phyloP scores from a whole-genome alignment of 768 basidiomycete species.

The Russula ochroleuca region DNA sequence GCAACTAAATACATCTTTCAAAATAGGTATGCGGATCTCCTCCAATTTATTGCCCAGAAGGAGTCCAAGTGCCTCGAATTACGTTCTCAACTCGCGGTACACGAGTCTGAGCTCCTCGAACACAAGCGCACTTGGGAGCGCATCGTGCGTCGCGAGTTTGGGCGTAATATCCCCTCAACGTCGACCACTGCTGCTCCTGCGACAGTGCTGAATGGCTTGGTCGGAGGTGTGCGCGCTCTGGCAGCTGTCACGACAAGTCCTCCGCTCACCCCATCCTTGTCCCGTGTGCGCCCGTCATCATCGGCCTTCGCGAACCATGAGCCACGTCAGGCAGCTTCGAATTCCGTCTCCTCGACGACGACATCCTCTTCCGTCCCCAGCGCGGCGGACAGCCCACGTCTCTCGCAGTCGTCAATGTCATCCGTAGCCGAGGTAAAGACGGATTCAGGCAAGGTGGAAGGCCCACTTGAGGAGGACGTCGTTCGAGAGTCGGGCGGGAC shows the following conservation, averaged over 20 bases:
- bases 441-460: not conserved
- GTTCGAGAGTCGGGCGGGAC: conserved; percentile 46
- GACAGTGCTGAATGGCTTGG: conserved; percentile 52
- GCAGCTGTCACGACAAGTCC: conserved; percentile 43
- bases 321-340: conserved; percentile 20
- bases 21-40: conserved; percentile 67
- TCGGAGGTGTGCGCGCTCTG: conserved; percentile 62
- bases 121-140: conserved; percentile 83
- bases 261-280: conserved; percentile 27
- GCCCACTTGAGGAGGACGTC: conserved; percentile 36
- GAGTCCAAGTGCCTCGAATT: conserved; percentile 81
- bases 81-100: conserved; percentile 62
- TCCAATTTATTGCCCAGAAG: conserved; percentile 84
- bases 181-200: conserved; percentile 20
- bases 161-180: conserved; percentile 29
- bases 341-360: conserved; percentile 26
- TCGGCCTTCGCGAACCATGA: conserved; percentile 20
- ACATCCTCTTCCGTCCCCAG: conserved; percentile 31
- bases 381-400: conserved; percentile 35
- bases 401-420: conserved; percentile 46
- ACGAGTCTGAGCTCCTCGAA: conserved; percentile 69
- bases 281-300: conserved; percentile 17
- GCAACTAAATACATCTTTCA: not conserved
- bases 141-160: conserved; percentile 63
- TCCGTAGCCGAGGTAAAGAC: conserved; percentile 36